Evolutionary conservation across 192 early-diverging fungal genomes (phyloP).

Genomic region (Backusella tuberculispora): DNA sequence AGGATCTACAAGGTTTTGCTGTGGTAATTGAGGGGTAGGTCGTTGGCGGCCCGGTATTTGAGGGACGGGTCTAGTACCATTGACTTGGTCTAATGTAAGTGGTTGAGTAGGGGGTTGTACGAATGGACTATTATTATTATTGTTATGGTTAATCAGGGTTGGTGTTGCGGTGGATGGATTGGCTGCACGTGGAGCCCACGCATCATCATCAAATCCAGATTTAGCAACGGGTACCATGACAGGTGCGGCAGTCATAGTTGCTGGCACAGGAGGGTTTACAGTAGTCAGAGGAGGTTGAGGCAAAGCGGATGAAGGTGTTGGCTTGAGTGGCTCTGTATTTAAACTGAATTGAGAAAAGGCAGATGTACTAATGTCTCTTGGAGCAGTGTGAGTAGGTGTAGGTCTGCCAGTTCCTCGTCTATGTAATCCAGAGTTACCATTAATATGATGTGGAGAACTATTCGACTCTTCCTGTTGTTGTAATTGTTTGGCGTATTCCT

Average conservation of each 20-base stretch:
- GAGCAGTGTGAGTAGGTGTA: constrained; percentile 51
- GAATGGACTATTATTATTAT: neutral
- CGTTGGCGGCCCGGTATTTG: neutral
- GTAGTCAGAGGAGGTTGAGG: constrained; percentile 23
- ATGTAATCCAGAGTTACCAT: constrained; percentile 19
- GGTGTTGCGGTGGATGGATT: constrained; percentile 27
- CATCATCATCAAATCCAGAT: constrained; percentile 59
- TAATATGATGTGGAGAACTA: constrained; percentile 17
- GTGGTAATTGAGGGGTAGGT: constrained; percentile 8
- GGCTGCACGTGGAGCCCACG: constrained; percentile 50
- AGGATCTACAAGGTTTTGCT: neutral
- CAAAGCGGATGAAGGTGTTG: constrained; percentile 36
- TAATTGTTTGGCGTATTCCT: constrained; percentile 82
- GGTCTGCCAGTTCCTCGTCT: constrained; percentile 46
- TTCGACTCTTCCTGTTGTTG: constrained; percentile 72
- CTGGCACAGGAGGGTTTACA: neutral
- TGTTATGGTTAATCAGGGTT: neutral
- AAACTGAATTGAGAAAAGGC: constrained; percentile 14
- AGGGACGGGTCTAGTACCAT: constrained; percentile 1
- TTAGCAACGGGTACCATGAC: neutral
- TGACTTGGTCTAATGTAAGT: neutral
- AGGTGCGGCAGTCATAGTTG: neutral
- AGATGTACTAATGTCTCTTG: constrained; percentile 50
- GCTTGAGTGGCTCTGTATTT: constrained; percentile 31
- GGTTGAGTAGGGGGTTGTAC: constrained; percentile 10